These are phyloP conservation scores for Pseudopyrenochaeta lycopersici DNA, from an alignment of 2,329 filamentous ascomycete species.

Conservation along the genomic window DNA sequence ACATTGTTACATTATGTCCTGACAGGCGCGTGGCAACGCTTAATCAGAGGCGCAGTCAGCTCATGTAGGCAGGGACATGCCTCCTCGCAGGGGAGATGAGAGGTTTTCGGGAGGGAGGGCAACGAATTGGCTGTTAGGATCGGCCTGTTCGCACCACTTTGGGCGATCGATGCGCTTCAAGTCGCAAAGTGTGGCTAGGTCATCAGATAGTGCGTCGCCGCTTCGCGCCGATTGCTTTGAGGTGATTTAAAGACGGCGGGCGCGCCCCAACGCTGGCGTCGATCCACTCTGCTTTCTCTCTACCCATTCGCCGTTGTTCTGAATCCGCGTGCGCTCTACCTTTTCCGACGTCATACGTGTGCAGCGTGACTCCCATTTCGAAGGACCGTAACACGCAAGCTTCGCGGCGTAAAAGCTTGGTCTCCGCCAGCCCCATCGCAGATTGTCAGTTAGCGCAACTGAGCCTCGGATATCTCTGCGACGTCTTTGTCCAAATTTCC, in stretches of 20 bases:
- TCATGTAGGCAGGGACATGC: neutral
- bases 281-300: neutral
- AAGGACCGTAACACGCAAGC: conserved; percentile 1
- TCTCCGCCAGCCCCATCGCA: neutral
- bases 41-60: conserved; percentile 1
- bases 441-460: too few relatives aligned
- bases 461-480: too few relatives aligned
- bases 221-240: neutral
- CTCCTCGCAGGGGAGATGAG: neutral
- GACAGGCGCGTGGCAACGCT: neutral
- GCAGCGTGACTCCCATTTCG: neutral
- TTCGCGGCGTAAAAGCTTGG: conserved; percentile 9
- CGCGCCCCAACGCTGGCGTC: neutral
- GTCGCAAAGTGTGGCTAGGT: conserved; percentile 15
- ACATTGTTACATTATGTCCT: neutral
- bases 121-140: conserved; percentile 12
- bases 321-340: neutral
- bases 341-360: too few relatives aligned
- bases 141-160: conserved; percentile 18
- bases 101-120: conserved; percentile 1
- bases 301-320: neutral
- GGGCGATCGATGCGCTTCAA: neutral
- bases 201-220: neutral
- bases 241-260: neutral
- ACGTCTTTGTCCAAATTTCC: too few relatives aligned